Evolutionary conservation across 371 early-diverging fungal species (phyloP).

Genomic region (Mucor velutinosus): DNA sequence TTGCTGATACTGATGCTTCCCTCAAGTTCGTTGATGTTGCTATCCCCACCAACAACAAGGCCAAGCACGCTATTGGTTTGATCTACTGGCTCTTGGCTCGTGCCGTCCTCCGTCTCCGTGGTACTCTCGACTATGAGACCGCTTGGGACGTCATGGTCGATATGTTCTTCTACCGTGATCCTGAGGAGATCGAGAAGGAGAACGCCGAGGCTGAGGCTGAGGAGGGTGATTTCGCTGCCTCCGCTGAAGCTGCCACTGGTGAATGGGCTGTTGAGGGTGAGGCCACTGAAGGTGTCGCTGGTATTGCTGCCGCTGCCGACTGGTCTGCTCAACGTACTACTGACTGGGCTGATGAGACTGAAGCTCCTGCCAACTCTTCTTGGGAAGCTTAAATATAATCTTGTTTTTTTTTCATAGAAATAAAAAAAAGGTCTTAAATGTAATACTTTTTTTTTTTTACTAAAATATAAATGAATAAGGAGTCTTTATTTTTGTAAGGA

Average conservation of each 20-base stretch:
- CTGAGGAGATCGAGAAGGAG: constrained; percentile 91
- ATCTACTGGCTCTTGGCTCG: constrained; percentile 97
- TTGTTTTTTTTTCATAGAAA: constrained; percentile 6
- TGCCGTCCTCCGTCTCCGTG: constrained; percentile 98
- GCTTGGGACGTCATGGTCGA: constrained; percentile 97
- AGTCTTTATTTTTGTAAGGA: background rate
- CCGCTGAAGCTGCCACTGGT: constrained; percentile 23
- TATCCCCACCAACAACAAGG: constrained; percentile 99
- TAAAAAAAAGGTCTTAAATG: background rate
- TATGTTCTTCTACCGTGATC: constrained; percentile 97
- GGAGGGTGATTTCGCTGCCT: constrained; percentile 30
- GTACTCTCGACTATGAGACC: constrained; percentile 80
- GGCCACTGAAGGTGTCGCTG: constrained; percentile 37
- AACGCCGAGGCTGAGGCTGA: constrained; percentile 32
- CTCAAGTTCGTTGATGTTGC: constrained; percentile 97
- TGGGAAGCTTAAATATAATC: constrained; percentile 36
- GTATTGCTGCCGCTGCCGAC: constrained; percentile 42
- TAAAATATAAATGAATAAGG: background rate
- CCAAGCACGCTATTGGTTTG: constrained; percentile 97
- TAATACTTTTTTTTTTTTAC: background rate
- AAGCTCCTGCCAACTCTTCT: constrained; percentile 32
- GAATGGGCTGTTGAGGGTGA: constrained; percentile 44
- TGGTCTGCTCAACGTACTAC: constrained; percentile 32
- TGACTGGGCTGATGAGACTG: constrained; percentile 41
- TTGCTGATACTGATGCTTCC: constrained; percentile 98